Evolutionary conservation across 2,329 filamentous ascomycete genomes (phyloP), one percentile per base, ranked within the genome.

Genomic region (Ustulina deusta): DNA sequence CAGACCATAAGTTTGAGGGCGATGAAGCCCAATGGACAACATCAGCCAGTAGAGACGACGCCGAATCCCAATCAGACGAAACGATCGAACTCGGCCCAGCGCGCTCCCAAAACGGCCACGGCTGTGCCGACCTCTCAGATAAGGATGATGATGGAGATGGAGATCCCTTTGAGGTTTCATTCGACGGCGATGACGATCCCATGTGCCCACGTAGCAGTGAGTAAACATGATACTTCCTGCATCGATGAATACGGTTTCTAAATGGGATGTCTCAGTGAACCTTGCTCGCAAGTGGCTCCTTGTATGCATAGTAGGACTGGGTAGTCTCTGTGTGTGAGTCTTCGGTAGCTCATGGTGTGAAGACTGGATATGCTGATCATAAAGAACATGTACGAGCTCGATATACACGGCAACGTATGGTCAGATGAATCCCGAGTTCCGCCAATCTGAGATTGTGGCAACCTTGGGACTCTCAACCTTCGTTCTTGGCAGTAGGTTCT

Each of bases 271-370:
- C 40, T 46, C 34, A 70, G 71, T 93, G 82, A 81, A 79, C 17
- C 84, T 79, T 20, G 76, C 80, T n/a, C 86, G 88, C 69, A 94
- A 94, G 76, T 97, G 95, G 95, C 64, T 89, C 34, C 90, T 97
- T 69, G 89, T 94, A 0, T 72, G 89, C 40, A 91, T 97, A 65
- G 85, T 94, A n/a, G 89, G 90, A 10, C 78, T 86, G 63, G 91
- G 91, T 7, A 92, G 92, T 54, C 84, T 96, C 66, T 95, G 93
- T 79, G 94, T 97, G 91, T 94, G 86, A 85, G 92, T 89, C n/a
- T 38, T 29, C 15, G 11, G 7, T 22, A 27, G 22, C 22, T 17
- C 20, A 20, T 6, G 6, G 29, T 6, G 17, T 27, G 11, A 11
- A 46, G 27, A 29, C n/a, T 3, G 4, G 9, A 6, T 6, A 15